Evolutionary conservation across 2,329 filamentous ascomycete species (phyloP).

Genomic region (Alternaria gansuensis): DNA sequence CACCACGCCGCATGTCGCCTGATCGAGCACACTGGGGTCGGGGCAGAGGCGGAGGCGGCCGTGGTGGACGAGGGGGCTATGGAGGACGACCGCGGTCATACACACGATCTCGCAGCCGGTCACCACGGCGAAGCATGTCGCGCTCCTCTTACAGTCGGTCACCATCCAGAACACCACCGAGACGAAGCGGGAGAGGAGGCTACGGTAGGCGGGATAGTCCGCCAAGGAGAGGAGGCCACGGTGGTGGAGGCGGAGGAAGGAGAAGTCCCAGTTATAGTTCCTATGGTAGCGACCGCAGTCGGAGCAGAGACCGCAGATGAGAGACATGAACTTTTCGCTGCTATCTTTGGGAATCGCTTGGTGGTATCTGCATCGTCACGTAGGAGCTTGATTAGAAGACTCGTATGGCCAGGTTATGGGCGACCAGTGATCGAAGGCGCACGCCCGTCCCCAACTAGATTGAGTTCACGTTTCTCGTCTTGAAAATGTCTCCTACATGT

Average conservation of each 20-base stretch:
- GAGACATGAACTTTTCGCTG: neutral
- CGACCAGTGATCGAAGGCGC: neutral
- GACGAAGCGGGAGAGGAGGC: constrained; percentile 31
- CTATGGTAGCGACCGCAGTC: constrained; percentile 65
- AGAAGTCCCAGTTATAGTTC: constrained; percentile 71
- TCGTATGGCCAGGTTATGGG: neutral
- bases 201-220: constrained; percentile 27
- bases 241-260: constrained; percentile 48
- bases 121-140: constrained; percentile 53
- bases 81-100: constrained; percentile 42
- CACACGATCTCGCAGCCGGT: constrained; percentile 54
- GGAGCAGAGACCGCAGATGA: constrained; percentile 50
- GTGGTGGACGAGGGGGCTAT: constrained; percentile 45
- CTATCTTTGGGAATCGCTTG: neutral
- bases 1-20: constrained; percentile 45
- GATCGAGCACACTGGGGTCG: constrained; percentile 37
- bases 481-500: neutral
- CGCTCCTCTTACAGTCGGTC: constrained; percentile 55
- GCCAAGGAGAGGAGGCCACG: constrained; percentile 29
- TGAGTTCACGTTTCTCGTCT: neutral
- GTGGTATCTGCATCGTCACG: neutral
- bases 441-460: neutral
- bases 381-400: constrained; percentile 2
- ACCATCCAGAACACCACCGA: constrained; percentile 44
- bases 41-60: constrained; percentile 44